Evolutionary conservation across 2,329 filamentous ascomycete species (phyloP).

Genomic region (Aspergillaceae sp.): DNA sequence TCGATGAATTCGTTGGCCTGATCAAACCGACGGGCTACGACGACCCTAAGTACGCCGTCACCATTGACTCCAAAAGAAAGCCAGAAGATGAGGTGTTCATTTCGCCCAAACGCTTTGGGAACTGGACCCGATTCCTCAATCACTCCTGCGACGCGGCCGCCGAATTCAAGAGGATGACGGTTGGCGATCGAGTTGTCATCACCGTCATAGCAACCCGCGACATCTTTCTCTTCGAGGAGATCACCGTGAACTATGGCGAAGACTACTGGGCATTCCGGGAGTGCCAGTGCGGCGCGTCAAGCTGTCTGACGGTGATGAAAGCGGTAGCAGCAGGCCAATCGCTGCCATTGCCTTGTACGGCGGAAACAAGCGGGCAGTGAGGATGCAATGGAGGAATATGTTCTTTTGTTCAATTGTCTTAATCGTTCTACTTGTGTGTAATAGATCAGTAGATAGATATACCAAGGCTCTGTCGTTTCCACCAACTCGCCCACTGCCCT

Average conservation of each 20-base stretch:
- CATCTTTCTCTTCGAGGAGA: slow-evolving; percentile 24
- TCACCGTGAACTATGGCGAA: slow-evolving; percentile 26
- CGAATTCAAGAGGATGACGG: slow-evolving; percentile 8
- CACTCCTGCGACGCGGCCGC: slow-evolving; percentile 26
- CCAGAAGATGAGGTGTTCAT: slow-evolving; percentile 5
- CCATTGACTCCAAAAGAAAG: background rate
- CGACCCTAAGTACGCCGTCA: slow-evolving; percentile 13
- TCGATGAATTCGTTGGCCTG: slow-evolving; percentile 21
- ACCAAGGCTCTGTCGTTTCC: too few relatives aligned
- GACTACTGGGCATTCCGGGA: slow-evolving; percentile 17
- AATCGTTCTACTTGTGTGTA: too few relatives aligned
- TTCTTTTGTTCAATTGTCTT: too few relatives aligned
- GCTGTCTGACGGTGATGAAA: slow-evolving; percentile 1
- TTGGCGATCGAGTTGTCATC: slow-evolving; percentile 15
- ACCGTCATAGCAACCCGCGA: slow-evolving; percentile 15
- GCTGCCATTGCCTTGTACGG: too few relatives aligned
- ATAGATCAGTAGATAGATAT: too few relatives aligned
- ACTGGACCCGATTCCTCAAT: slow-evolving; percentile 30
- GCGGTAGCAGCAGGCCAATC: too few relatives aligned
- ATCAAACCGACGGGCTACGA: slow-evolving; percentile 4
- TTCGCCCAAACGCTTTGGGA: slow-evolving; percentile 16
- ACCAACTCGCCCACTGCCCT: too few relatives aligned
- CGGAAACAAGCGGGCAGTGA: too few relatives aligned
- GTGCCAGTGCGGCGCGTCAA: slow-evolving; percentile 6
- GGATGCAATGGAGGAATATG: too few relatives aligned